A percentile compares a stretch with the other conserved stretches of the same genome.
phyloP scores from a whole-genome alignment of 768 basidiomycete species.

The Boletus vermiculosoides region DNA sequence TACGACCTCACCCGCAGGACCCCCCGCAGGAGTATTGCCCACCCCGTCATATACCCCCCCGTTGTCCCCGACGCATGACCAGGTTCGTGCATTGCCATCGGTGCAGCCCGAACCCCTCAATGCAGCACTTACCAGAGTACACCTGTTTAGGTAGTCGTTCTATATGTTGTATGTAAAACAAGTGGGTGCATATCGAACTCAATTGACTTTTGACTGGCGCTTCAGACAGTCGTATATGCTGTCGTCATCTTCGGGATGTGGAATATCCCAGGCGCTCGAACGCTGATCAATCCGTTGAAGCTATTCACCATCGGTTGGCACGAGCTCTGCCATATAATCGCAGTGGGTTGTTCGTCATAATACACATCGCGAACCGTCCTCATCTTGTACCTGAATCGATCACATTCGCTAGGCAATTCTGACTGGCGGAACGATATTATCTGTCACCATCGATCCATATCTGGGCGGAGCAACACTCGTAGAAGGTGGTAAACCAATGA shows the following conservation, averaged over 20 bases:
- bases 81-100: conserved; percentile 45
- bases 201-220: conserved; percentile 6
- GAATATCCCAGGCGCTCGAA: conserved; percentile 79
- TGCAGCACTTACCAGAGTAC: conserved; percentile 21
- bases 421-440: conserved; percentile 74
- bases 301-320: conserved; percentile 88
- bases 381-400: conserved; percentile 5
- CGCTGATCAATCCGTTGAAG: conserved; percentile 81
- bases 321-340: conserved; percentile 79
- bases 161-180: conserved; percentile 64
- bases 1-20: conserved; percentile 28
- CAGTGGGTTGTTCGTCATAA: conserved; percentile 46
- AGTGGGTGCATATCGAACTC: conserved; percentile 9
- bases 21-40: conserved; percentile 35
- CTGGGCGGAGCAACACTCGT: conserved; percentile 64
- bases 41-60: conserved; percentile 39
- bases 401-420: conserved; percentile 57
- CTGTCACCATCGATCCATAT: conserved; percentile 83
- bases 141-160: conserved; percentile 57
- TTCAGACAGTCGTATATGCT: conserved; percentile 77
- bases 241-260: conserved; percentile 86
- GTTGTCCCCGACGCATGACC: conserved; percentile 66
- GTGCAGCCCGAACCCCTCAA: conserved; percentile 18
- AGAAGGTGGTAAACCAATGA: conserved; percentile 69
- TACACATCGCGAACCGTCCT: conserved; percentile 6